Evolutionary conservation across 192 early-diverging fungal species (phyloP).

Genomic region (Coemansia sp.): DNA sequence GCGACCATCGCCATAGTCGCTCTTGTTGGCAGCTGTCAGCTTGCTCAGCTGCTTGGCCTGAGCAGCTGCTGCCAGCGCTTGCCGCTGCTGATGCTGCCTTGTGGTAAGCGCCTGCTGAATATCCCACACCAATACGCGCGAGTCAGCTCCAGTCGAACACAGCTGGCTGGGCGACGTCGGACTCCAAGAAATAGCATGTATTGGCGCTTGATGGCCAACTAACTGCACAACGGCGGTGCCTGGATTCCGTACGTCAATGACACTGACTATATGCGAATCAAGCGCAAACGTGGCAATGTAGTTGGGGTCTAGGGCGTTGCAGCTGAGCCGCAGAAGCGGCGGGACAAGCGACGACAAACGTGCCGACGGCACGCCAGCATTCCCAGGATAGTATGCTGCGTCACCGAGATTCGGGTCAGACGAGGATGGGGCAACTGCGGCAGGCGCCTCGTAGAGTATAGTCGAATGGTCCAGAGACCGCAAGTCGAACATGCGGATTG

Average conservation of each 20-base stretch:
- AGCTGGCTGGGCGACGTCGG: conserved; percentile 79
- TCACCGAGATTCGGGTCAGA: conserved; percentile 22
- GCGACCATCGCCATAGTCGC: conserved; percentile 18
- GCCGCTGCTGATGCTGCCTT: conserved; percentile 50
- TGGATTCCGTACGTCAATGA: conserved; percentile 93
- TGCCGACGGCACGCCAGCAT: conserved; percentile 9
- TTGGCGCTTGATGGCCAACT: conserved; percentile 70
- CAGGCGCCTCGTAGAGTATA: conserved; percentile 91
- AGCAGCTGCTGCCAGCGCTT: conserved; percentile 43
- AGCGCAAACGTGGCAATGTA: conserved; percentile 92
- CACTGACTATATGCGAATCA: conserved; percentile 78
- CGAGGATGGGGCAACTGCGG: conserved; percentile 41
- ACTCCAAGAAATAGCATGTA: conserved; percentile 90
- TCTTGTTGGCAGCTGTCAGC: conserved; percentile 17
- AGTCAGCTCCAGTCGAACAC: conserved; percentile 89
- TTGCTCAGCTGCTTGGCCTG: conserved; percentile 52
- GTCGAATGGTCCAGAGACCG: conserved; percentile 96
- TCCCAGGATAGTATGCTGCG: conserved; percentile 19
- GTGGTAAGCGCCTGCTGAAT: conserved; percentile 59
- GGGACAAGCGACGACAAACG: conserved; percentile 47
- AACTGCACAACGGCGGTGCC: conserved; percentile 86
- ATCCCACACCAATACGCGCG: conserved; percentile 93
- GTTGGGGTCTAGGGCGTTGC: conserved; percentile 90
- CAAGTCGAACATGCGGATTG: conserved; percentile 96
- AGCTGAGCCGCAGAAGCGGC: conserved; percentile 81